Evolutionary conservation across 495 filamentous ascomycete genomes (phyloP).

Genomic region (Podospora pseudocomata): DNA sequence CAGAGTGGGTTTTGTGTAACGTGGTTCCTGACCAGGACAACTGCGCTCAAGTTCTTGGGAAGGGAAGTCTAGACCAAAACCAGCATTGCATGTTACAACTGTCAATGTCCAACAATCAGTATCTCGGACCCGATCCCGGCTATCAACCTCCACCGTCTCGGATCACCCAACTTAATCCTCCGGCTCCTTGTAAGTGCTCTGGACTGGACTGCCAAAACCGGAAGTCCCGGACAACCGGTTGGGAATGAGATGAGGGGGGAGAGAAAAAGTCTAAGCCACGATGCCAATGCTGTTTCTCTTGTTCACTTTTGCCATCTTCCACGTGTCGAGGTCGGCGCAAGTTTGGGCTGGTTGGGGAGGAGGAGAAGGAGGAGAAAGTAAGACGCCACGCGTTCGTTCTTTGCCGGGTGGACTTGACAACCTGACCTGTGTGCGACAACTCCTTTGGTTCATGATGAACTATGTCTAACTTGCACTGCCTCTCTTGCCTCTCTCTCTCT

Average conservation of each 20-base stretch:
- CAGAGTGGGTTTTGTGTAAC: background rate
- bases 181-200: background rate
- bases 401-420: background rate
- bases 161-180: background rate
- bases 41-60: background rate
- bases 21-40: background rate
- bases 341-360: background rate
- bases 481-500: no score
- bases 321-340: background rate
- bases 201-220: background rate
- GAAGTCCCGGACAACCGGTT: background rate
- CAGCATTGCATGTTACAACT: background rate
- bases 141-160: background rate
- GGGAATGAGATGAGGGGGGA: no score
- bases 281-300: background rate
- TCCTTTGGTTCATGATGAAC: no score
- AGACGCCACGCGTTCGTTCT: constrained; percentile 2
- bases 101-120: no score
- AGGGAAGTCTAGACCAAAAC: background rate
- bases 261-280: background rate
- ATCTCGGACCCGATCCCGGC: background rate
- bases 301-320: no score
- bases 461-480: no score
- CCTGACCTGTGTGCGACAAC: no score
- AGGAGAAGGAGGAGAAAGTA: constrained; percentile 1